Base-by-base conservation (phyloP, 2,329 filamentous ascomycete species). In the Fusarium sublunatum region DNA sequence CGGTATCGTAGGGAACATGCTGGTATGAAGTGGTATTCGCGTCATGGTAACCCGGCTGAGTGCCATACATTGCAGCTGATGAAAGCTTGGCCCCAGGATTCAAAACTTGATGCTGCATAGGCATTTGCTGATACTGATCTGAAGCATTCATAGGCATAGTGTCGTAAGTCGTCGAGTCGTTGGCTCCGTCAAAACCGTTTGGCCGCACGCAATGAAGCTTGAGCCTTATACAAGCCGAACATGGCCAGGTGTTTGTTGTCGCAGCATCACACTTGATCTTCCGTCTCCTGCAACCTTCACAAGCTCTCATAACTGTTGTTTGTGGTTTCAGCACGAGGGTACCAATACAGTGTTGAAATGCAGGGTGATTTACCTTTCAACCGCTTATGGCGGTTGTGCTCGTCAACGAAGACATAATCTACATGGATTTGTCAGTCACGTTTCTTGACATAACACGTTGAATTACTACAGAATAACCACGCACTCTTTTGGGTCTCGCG, bases 391-490 rank as follows among this genome's bases (percentile, higher is more conserved):
- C 95, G 90, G 81, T 98, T 98, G 78, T 98, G 95, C 77, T 98
- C 94, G 77, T 98, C 94, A 55, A 98, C 95, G 74, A 98, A 98
- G 71, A 98, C 95, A 91, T 97, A 98, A 77, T 97, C 93, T 96
- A 50, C 63, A 52, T 51, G 15, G 64, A 56, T 51, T 47, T 39
- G 61, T 71, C 46, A 70, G 68, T 38, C 12, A 54, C 36, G 42
- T 38, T 26, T 34, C 38, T 35, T 36, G 12, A 25, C 12, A 56
- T 28, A 26, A 19, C 11, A 32, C 28, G 29, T 6, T 19, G 13
- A 46, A 31, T 57, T 7, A 34, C 56, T 75, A 34, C 31, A 44
- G 44, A 45, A 34, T 31, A 43, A n/a, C 22, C 12, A 65, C 89
- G 83, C 82, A 94, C 91, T 94, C 81, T 93, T 94, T 74, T 94